Conservation (phyloP, 345 rosid species). For the Gossypium ekmanianum region DNA sequence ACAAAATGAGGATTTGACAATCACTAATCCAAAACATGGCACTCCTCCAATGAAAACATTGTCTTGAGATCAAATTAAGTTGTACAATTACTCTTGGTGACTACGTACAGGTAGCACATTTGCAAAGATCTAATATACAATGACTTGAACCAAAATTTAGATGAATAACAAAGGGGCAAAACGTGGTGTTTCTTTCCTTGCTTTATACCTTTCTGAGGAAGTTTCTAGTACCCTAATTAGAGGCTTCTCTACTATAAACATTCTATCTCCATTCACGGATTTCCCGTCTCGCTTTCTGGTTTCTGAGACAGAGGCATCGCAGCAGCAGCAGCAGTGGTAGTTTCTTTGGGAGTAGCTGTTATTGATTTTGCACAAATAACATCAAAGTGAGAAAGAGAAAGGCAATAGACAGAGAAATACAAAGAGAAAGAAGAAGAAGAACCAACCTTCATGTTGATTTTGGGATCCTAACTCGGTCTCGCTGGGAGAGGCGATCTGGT, state of each 20-base stretch:
- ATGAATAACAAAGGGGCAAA: background rate
- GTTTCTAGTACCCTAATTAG: constrained; percentile 21
- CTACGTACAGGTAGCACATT: background rate
- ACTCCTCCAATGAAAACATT: background rate
- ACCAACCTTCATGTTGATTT: constrained; percentile 23
- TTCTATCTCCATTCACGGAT: constrained; percentile 6
- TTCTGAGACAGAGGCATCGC: constrained; percentile 44
- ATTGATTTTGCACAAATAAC: constrained; percentile 9
- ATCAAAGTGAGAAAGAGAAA: background rate
- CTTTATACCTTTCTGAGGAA: constrained; percentile 20
- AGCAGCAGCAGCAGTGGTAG: constrained; percentile 18
- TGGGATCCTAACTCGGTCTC: constrained; percentile 38
- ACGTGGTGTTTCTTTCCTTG: background rate
- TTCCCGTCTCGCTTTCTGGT: constrained; percentile 36
- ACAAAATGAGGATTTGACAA: too few species aligned
- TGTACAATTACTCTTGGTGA: background rate
- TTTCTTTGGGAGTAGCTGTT: constrained; percentile 41
- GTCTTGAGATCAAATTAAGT: background rate
- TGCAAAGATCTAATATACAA: background rate
- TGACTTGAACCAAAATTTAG: constrained; percentile 8
- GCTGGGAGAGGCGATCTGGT: constrained; percentile 25
- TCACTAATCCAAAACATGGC: too few species aligned
- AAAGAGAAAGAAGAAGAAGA: background rate
- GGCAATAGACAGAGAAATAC: background rate
- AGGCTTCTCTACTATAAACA: constrained; percentile 19